Evolutionary conservation across 805 yeast species (phyloP).

Genomic region (Wickerhamiella alocasiicola): DNA sequence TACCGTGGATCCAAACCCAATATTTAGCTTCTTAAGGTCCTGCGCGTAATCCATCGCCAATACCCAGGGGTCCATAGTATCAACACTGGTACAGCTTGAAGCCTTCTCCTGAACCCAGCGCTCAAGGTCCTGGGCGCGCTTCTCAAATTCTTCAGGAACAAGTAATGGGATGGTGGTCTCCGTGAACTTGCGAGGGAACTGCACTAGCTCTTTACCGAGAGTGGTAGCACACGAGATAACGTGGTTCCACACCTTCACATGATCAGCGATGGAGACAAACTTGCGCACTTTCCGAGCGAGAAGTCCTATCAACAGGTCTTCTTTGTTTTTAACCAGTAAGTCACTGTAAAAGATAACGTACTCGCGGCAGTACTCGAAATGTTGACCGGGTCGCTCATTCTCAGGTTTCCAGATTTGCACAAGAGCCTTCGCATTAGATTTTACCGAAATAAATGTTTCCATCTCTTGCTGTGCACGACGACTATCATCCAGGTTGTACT

Average conservation of each 20-base stretch:
- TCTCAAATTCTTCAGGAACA: constrained; percentile 27
- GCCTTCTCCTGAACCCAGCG: constrained; percentile 13
- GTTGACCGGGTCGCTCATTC: constrained; percentile 82
- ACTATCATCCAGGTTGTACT: constrained; percentile 41
- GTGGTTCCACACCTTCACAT: constrained; percentile 54
- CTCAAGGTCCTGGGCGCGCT: constrained; percentile 28
- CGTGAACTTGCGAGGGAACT: constrained; percentile 34
- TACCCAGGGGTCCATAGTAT: constrained; percentile 14
- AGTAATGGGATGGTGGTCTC: constrained; percentile 22
- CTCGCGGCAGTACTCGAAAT: constrained; percentile 61
- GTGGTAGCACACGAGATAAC: constrained; percentile 41
- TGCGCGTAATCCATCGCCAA: constrained; percentile 23
- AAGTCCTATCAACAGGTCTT: constrained; percentile 44
- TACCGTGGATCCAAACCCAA: constrained; percentile 65
- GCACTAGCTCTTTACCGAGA: constrained; percentile 36
- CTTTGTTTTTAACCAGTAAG: constrained; percentile 40
- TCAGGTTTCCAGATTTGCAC: constrained; percentile 92
- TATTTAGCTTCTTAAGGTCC: constrained; percentile 59
- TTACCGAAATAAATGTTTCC: constrained; percentile 48
- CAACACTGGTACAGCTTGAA: constrained; percentile 6
- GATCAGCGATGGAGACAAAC: constrained; percentile 60
- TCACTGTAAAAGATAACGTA: constrained; percentile 55
- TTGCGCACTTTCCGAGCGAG: constrained; percentile 67
- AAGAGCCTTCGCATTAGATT: constrained; percentile 51
- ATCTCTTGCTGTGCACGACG: constrained; percentile 52